Evolutionary conservation across 2,329 filamentous ascomycete species (phyloP).

Genomic region (Pseudogymnoascus sp.): DNA sequence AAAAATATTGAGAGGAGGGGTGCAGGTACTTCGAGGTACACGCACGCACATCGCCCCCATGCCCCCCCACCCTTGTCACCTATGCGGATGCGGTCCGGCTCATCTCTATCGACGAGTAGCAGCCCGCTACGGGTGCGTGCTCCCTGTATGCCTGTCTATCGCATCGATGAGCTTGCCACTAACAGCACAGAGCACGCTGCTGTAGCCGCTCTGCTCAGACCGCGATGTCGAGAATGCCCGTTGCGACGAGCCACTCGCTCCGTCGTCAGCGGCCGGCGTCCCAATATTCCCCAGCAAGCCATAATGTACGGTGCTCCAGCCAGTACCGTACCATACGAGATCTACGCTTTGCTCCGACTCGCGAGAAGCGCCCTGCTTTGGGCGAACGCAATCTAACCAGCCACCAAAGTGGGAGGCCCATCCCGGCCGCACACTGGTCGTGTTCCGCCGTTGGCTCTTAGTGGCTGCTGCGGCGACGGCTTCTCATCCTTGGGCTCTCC

Average conservation of each 20-base stretch:
- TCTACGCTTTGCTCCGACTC: neutral
- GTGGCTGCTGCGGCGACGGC: neutral
- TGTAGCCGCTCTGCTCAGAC: constrained; percentile 36
- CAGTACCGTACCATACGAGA: constrained; percentile 7
- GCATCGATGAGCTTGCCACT: constrained; percentile 28
- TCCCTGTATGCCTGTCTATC: constrained; percentile 6
- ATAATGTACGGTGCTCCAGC: neutral
- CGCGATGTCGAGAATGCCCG: constrained; percentile 22
- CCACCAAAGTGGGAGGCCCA: constrained; percentile 3
- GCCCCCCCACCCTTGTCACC: constrained; percentile 4
- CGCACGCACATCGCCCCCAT: neutral
- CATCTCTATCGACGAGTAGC: constrained; percentile 8
- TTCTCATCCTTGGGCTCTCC: neutral
- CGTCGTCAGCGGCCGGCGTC: constrained; percentile 24
- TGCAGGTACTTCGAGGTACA: neutral
- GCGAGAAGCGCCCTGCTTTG: constrained; percentile 9
- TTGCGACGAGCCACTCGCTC: constrained; percentile 31
- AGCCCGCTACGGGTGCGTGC: neutral
- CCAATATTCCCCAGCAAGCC: constrained; percentile 15
- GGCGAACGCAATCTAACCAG: neutral
- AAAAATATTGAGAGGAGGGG: neutral
- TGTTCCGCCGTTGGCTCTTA: constrained; percentile 4
- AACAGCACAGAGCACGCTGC: constrained; percentile 34
- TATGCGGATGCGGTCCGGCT: constrained; percentile 7
- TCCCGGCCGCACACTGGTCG: constrained; percentile 1